Base-by-base conservation (phyloP, 2,329 filamentous ascomycete species). In the Fusarium transvaalense region DNA sequence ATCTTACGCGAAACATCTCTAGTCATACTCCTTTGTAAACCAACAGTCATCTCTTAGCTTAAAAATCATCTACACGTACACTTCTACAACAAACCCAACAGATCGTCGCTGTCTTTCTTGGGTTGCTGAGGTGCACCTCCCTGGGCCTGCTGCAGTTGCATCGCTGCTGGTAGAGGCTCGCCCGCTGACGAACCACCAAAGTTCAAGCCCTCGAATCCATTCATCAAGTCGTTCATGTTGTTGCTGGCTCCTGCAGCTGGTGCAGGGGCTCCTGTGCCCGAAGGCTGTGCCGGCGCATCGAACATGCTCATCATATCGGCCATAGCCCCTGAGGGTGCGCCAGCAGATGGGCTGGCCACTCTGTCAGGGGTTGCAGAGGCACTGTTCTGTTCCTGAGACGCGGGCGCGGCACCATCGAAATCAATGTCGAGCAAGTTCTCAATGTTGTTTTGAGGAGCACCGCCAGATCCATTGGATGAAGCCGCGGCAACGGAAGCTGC, bases 361-460 rank as follows among this genome's bases (percentile, higher is more conserved):
- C 91, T 83, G 67, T 91, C 89, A 6, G 91, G 91, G 31, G 91
- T 93, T 38, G 86, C 88, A 10, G 87, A 75, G 31, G 80, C 76
- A 69, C 79, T 82, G 57, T 82, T 78, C 63, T 83, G 81, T 69
- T 94, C 91, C 52, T 93, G 86, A 14, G 92, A 95, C n/a, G 96
- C 95, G 5, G 95, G 95, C 4, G 92, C 94, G 4, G 92, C 91
- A 27, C 95, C 96, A 76, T 98, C 96, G 76, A 97, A 97, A 79
- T 97, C 94, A 74, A 97, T 97, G 75, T 99, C 96, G 57, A 99
- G 86, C 21, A 99, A 85, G 78, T 98, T 99, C 80, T 99, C 96
- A 69, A 95, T 87, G 74, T 97, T 97, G 82, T 81, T 92, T 77
- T 94, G 91, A 9, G 86, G 76, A 27, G 84, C 70, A 10, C 76